Evolutionary conservation across 257 asterid genomes (phyloP).

Genomic region (Osmanthus fragrans): DNA sequence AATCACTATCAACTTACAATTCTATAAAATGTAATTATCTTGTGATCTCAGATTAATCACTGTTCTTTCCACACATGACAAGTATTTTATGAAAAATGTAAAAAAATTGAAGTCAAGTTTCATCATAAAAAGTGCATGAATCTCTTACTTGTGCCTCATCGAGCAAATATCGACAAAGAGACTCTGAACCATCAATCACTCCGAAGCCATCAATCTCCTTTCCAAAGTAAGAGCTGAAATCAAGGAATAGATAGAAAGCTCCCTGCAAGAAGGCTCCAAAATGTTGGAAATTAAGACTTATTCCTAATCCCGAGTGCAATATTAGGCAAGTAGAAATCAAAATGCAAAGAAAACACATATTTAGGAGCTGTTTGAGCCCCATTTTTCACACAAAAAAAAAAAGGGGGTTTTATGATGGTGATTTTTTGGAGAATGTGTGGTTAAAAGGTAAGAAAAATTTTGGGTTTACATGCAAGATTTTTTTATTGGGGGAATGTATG

Average conservation of each 20-base stretch:
- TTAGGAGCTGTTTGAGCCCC: no score
- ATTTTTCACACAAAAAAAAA: no score
- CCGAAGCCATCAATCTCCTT: constrained; percentile 67
- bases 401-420: no score
- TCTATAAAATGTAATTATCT: background rate
- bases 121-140: background rate
- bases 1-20: background rate
- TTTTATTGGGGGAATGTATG: no score
- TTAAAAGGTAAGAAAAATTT: no score
- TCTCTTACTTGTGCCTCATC: constrained; percentile 79
- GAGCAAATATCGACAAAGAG: constrained; percentile 81
- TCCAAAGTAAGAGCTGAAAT: constrained; percentile 79
- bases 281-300: background rate
- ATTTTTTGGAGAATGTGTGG: no score
- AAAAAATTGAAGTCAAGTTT: background rate
- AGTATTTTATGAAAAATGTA: background rate
- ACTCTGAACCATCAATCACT: constrained; percentile 62
- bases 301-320: background rate
- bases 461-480: no score
- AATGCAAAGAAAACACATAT: background rate
- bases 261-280: constrained; percentile 52
- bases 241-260: constrained; percentile 91
- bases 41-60: background rate
- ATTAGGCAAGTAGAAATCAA: background rate
- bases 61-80: background rate